A percentile compares a stretch with the other conserved stretches of the same genome.
Evolutionary conservation across 139 green algal genomes (phyloP).

Genomic region (Coelastrella sp.): DNA sequence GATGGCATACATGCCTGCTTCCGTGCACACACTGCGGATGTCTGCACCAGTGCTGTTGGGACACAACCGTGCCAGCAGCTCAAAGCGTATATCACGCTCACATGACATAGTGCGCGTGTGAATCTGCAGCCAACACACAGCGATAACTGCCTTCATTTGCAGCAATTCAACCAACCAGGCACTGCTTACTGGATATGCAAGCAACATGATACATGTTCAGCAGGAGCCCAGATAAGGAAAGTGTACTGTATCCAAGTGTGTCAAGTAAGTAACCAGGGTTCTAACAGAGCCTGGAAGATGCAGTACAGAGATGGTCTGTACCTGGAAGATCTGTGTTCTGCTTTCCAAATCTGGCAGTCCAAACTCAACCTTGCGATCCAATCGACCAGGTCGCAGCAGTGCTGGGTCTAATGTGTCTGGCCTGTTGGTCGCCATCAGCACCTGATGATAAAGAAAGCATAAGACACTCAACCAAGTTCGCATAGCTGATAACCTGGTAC

Average conservation of each 20-base stretch:
- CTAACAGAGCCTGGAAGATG: no score
- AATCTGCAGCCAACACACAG: slow-evolving; percentile 71
- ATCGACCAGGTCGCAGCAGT: slow-evolving; percentile 92
- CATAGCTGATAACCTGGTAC: no score
- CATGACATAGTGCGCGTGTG: slow-evolving; percentile 97
- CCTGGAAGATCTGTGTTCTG: slow-evolving; percentile 95
- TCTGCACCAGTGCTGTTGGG: slow-evolving; percentile 97
- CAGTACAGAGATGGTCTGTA: no score
- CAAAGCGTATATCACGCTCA: slow-evolving; percentile 96
- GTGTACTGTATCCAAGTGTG: no score
- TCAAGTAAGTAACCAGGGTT: no score
- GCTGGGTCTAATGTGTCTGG: slow-evolving; percentile 98
- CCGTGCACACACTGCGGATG: slow-evolving; percentile 95
- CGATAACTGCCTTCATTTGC: background rate
- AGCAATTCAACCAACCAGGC: no score
- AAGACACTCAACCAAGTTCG: no score
- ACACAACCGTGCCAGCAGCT: slow-evolving; percentile 96
- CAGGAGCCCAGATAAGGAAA: no score
- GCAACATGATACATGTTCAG: no score
- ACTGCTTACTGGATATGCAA: no score
- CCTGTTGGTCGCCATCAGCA: slow-evolving; percentile 96
- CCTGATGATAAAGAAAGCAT: slow-evolving; percentile 50
- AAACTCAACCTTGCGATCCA: slow-evolving; percentile 99
- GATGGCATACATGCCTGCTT: slow-evolving; percentile 93
- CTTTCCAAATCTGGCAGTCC: slow-evolving; percentile 95